Conservation (phyloP, 257 asterid species). For the Parsonsia alboflavescens region DNA sequence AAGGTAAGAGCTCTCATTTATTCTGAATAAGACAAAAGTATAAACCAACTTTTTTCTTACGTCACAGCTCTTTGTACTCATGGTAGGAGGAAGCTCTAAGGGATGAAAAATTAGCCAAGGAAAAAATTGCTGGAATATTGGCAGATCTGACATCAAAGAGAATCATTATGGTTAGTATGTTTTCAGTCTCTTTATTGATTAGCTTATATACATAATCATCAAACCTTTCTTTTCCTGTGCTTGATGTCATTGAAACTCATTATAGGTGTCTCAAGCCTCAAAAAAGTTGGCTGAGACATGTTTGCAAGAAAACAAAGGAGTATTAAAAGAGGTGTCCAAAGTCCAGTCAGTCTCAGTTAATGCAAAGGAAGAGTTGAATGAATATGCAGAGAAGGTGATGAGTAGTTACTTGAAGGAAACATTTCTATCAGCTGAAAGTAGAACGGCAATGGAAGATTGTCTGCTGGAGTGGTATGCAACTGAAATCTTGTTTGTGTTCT, state of each 20-base stretch:
- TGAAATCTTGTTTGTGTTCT: not conserved
- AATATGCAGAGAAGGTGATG: slow-evolving; percentile 45
- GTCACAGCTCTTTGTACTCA: slow-evolving; percentile 14
- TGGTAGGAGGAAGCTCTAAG: slow-evolving; percentile 64
- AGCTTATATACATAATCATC: not conserved
- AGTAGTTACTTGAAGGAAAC: slow-evolving; percentile 46
- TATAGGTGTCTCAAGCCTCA: slow-evolving; percentile 65
- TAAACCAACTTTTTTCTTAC: not conserved
- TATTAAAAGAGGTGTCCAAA: slow-evolving; percentile 41
- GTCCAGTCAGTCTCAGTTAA: slow-evolving; percentile 50
- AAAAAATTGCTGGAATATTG: slow-evolving; percentile 56
- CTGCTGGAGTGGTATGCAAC: slow-evolving; percentile 56
- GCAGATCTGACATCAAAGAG: slow-evolving; percentile 51
- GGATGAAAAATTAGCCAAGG: slow-evolving; percentile 62
- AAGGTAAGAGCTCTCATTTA: slow-evolving; percentile 34
- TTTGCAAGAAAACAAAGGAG: slow-evolving; percentile 45
- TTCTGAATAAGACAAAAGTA: not conserved
- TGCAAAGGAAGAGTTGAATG: slow-evolving; percentile 43
- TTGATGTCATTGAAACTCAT: not conserved
- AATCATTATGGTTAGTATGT: slow-evolving; percentile 43
- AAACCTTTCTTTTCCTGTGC: not conserved
- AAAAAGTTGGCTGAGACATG: slow-evolving; percentile 47
- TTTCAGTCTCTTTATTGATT: slow-evolving; percentile 6
- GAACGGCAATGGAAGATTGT: slow-evolving; percentile 45
- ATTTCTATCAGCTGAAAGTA: slow-evolving; percentile 42